These are phyloP conservation scores for Rhododendron griersonianum DNA, from an alignment of 148 eudicot genomes.

Conservation along the genomic window DNA sequence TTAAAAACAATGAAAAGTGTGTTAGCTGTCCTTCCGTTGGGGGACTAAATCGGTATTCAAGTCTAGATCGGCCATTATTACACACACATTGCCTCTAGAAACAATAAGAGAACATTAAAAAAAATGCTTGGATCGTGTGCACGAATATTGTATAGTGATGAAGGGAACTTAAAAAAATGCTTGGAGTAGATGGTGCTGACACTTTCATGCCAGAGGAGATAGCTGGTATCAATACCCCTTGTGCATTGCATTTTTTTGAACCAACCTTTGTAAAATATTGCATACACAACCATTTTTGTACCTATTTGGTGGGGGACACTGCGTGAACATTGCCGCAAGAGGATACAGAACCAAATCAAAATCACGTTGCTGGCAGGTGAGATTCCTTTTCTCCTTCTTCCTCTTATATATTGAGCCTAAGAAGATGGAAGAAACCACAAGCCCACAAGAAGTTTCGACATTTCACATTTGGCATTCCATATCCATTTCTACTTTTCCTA, in stretches of 20 bases:
- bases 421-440: neutral
- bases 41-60: neutral
- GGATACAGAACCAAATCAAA: neutral
- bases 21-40: neutral
- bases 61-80: neutral
- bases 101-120: neutral
- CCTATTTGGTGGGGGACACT: neutral
- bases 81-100: neutral
- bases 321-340: neutral
- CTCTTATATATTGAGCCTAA: constrained; percentile 2
- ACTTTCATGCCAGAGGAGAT: neutral
- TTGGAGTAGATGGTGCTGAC: neutral
- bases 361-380: neutral
- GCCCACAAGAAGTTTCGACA: neutral
- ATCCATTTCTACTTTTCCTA: neutral
- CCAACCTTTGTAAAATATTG: neutral
- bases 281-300: neutral
- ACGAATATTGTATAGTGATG: neutral
- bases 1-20: neutral
- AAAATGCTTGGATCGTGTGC: neutral
- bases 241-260: neutral
- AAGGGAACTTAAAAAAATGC: neutral
- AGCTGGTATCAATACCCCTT: neutral
- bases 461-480: neutral
- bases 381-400: constrained; percentile 7